Evolutionary conservation across 805 yeast species (phyloP), one percentile per base, ranked within the genome.

Genomic region (Pichia nanzhaoensis): DNA sequence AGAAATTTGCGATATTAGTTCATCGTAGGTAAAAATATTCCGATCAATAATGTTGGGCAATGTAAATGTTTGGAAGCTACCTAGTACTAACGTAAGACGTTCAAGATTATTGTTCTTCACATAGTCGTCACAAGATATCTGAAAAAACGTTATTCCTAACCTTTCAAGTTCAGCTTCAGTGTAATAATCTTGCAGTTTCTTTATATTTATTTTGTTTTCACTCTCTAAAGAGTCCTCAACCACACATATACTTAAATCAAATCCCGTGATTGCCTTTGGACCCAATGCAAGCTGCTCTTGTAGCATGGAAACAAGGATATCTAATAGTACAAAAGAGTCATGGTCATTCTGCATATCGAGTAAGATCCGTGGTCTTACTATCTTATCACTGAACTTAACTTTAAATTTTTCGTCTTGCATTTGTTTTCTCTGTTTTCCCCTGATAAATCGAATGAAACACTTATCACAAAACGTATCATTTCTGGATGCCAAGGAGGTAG

Each of bases 351-450:
- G 82, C 3, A 84, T 56, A 2, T 90, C 77, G 4, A 87, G 58
- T 22, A 84, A 55, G 0, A 82, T 73, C 28, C 64, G 73, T 16
- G 74, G 78, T 2, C 39, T 48, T 3, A n/a, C 34, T 24, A 64
- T 67, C 16, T 66, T 66, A 1, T 64, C 63, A 13, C 77, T 78
- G 54, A 68, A 88, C 55, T 80, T 75, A 19, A 84, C 90, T 57
- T 86, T 84, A 65, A 75, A 89, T 44, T 71, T 76, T 13, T 84
- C 89, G 51, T 73, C 76, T 59, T 67, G 70, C 88, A 91, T 79
- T 56, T 74, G 84, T 56, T 83, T 84, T 50, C 95, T 71, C 62
- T 86, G 89, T 60, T 90, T 90, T 20, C 86, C 81, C 46, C 82
- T 72, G 32, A 90, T 70, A 58, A 87, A 90, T 48, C 80, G 72